Base-by-base conservation (phyloP, 805 yeast genomes). In the Trichomonascus vanleenenianus region DNA sequence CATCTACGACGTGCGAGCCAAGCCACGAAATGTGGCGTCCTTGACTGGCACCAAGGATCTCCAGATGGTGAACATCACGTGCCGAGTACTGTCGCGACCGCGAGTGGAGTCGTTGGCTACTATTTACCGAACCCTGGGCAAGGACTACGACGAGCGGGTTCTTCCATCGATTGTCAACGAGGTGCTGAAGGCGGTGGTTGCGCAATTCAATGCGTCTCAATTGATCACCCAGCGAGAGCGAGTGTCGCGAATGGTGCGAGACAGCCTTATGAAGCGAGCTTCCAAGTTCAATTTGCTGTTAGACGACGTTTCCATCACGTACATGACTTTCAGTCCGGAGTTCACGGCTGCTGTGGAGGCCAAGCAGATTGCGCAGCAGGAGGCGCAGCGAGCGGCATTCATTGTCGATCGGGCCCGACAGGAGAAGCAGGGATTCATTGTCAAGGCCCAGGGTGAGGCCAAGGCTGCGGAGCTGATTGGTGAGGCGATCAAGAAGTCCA, bases 51-150 rank as follows among this genome's bases (percentile, higher is more conserved):
- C 98, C 18, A 93, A 93, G 70, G 98, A 93, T 68, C 75, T 93
- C 62, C 98, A 93, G 71, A 93, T 93, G 98, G 98, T 93, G 42
- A 93, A 88, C 66, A 91, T 93, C 61, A 91, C 97, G n/a, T 93
- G 98, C 67, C 83, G 98, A 71, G 98, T 93, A 20, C 76, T 93
- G 57, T 83, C 94, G 46, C 81, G 89, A 64, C 98, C 98, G 0
- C 83, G 84, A 47, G 75, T 87, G 25, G 65, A 67, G 43, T 79
- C 87, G 43, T 73, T 93, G 55, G 96, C 97, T 20, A 74, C 73
- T 10, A 85, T 93, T 54, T 93, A 78, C 71, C 81, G 97, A 62
- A 93, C 98, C 1, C 72, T 93, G 56, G 98, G 98, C 43, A 74
- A 73, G 44, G 97, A 93, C 65, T 93, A 91, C 67, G 98, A 93